Evolutionary conservation across 441 rosid genomes (phyloP).

Genomic region (Viola pubescens): DNA sequence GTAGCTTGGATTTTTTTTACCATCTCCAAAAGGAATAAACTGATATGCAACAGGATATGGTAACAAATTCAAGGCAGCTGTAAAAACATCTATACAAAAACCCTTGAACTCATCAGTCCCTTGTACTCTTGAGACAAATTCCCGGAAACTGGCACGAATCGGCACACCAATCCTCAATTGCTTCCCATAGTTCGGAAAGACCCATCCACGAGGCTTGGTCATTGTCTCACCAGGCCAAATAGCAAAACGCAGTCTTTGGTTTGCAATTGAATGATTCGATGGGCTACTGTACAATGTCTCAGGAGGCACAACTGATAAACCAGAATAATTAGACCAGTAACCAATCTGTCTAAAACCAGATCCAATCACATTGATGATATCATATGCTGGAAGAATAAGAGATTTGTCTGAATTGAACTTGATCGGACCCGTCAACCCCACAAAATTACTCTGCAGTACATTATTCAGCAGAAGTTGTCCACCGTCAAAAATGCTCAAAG

Average conservation of each 20-base stretch:
- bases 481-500: conserved; percentile 51
- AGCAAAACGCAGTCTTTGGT: conserved; percentile 42
- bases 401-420: conserved; percentile 49
- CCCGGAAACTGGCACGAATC: conserved; percentile 52
- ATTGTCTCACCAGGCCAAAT: conserved; percentile 88
- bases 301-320: conserved; percentile 55
- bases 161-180: conserved; percentile 79
- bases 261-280: conserved; percentile 48
- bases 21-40: conserved; percentile 71
- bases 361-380: conserved; percentile 71
- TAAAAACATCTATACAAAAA: conserved; percentile 80
- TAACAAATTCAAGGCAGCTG: conserved; percentile 63
- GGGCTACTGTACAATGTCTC: conserved; percentile 44
- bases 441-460: conserved; percentile 45
- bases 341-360: conserved; percentile 69
- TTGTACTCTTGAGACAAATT: conserved; percentile 54
- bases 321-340: conserved; percentile 86
- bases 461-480: conserved; percentile 52
- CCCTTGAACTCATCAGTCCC: conserved; percentile 66
- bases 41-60: conserved; percentile 73
- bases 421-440: conserved; percentile 70
- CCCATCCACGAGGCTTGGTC: conserved; percentile 85
- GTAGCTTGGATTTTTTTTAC: conserved; percentile 64
- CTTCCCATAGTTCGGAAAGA: conserved; percentile 72
- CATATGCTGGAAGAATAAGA: conserved; percentile 59